Evolutionary conservation across 2,329 filamentous ascomycete species (phyloP).

Genomic region (Phoma herbarum): DNA sequence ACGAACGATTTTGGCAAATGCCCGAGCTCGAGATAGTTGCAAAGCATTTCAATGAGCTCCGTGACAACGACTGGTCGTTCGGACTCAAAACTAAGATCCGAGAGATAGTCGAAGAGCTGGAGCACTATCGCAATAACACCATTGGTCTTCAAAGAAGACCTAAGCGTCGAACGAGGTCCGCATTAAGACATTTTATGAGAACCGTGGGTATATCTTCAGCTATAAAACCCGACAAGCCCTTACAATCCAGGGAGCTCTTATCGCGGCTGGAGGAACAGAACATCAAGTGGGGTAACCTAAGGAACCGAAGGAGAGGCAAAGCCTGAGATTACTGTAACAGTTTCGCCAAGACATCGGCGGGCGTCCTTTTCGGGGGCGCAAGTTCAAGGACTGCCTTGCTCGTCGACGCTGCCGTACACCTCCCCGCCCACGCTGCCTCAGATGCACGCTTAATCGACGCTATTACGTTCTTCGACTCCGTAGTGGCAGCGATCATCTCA

Average conservation of each 20-base stretch:
- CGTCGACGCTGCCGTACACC: background rate
- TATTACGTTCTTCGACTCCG: background rate
- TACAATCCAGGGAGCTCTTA: background rate
- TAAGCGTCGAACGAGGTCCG: background rate
- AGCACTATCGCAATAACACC: background rate
- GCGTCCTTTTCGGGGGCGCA: background rate
- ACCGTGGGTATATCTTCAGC: no score
- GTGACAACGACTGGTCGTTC: background rate
- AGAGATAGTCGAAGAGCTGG: background rate
- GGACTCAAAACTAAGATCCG: background rate
- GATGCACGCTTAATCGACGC: background rate
- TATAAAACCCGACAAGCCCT: no score
- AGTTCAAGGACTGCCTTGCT: background rate
- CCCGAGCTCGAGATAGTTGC: background rate
- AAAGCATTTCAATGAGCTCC: background rate
- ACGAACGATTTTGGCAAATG: background rate
- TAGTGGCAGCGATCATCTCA: background rate
- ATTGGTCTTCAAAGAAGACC: background rate
- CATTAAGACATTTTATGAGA: no score
- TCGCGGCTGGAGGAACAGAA: background rate
- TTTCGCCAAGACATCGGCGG: background rate
- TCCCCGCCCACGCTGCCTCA: background rate
- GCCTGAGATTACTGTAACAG: background rate
- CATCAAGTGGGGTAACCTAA: no score
- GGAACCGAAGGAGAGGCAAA: no score